Evolutionary conservation across 2,329 filamentous ascomycete genomes (phyloP).

Genomic region (Rosellinia necatrix): DNA sequence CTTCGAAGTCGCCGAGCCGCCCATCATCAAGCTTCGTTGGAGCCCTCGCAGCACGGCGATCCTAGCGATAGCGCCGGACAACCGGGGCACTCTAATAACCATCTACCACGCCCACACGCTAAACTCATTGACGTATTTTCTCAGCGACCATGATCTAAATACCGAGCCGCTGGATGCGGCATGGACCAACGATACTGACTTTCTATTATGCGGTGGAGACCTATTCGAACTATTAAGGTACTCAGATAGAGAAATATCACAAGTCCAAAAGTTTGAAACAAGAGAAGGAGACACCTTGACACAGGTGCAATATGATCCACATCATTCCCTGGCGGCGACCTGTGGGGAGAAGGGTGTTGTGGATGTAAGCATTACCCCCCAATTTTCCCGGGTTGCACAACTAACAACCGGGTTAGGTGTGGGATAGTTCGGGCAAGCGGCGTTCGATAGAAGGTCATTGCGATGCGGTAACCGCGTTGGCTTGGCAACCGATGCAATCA

Average conservation of each 20-base stretch:
- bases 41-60: conserved; percentile 60
- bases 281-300: conserved; percentile 58
- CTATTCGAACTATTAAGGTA: conserved; percentile 55
- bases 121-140: conserved; percentile 52
- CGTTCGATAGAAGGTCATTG: conserved; percentile 63
- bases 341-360: conserved; percentile 63
- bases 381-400: not conserved
- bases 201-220: conserved; percentile 63
- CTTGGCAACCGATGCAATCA: conserved; percentile 62
- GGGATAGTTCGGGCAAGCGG: conserved; percentile 58
- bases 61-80: conserved; percentile 61
- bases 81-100: conserved; percentile 58
- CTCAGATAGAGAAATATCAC: conserved; percentile 51
- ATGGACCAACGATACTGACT: conserved; percentile 64
- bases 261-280: conserved; percentile 56
- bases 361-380: conserved; percentile 55
- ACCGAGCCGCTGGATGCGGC: conserved; percentile 60
- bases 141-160: conserved; percentile 56
- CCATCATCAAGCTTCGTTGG: conserved; percentile 66
- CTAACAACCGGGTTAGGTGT: conserved; percentile 48
- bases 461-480: conserved; percentile 60
- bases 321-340: conserved; percentile 60
- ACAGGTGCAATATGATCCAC: conserved; percentile 61
- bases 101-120: conserved; percentile 53
- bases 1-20: conserved; percentile 63